Percentiles rank a stretch among this genome's conserved stretches.
Conservation (phyloP, 2,329 filamentous ascomycete genomes). For the Neodidymelliopsis sp. region DNA sequence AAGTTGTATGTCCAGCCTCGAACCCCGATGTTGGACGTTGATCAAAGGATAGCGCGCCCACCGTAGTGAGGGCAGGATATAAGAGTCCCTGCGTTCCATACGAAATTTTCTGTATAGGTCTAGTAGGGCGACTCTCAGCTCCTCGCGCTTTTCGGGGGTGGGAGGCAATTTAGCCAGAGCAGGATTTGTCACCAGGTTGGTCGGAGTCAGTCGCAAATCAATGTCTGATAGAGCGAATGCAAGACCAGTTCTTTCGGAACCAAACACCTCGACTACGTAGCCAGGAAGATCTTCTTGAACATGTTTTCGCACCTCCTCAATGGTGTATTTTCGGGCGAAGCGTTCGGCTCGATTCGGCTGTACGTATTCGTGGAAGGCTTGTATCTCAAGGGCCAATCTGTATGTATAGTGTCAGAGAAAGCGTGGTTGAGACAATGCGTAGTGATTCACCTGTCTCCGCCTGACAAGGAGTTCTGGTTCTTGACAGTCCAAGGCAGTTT, state of each 20-base stretch:
- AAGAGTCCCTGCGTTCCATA: constrained; percentile 8
- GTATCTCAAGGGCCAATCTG: constrained; percentile 40
- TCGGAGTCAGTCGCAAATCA: constrained; percentile 54
- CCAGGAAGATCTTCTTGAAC: constrained; percentile 30
- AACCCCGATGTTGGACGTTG: constrained; percentile 52
- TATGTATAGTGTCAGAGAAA: background rate
- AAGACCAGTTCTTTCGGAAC: constrained; percentile 62
- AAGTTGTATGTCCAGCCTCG: constrained; percentile 62
- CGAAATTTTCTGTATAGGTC: constrained; percentile 5
- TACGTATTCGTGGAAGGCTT: constrained; percentile 35
- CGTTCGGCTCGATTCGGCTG: constrained; percentile 54
- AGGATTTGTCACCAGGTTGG: constrained; percentile 9
- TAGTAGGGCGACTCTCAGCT: constrained; percentile 9
- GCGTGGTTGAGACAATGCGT: background rate
- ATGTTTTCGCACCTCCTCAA: constrained; percentile 38
- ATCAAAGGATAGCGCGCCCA: constrained; percentile 52
- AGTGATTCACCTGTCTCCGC: constrained; percentile 18
- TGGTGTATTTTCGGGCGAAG: constrained; percentile 45
- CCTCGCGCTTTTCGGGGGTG: constrained; percentile 10
- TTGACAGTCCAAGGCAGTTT: constrained; percentile 29
- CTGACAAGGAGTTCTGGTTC: constrained; percentile 3
- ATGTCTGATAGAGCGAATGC: constrained; percentile 63
- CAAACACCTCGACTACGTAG: constrained; percentile 55
- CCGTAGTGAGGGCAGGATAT: constrained; percentile 30
- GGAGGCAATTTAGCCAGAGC: constrained; percentile 24